Base-by-base conservation (phyloP, 306 rosid species). In the Castanea sativa region DNA sequence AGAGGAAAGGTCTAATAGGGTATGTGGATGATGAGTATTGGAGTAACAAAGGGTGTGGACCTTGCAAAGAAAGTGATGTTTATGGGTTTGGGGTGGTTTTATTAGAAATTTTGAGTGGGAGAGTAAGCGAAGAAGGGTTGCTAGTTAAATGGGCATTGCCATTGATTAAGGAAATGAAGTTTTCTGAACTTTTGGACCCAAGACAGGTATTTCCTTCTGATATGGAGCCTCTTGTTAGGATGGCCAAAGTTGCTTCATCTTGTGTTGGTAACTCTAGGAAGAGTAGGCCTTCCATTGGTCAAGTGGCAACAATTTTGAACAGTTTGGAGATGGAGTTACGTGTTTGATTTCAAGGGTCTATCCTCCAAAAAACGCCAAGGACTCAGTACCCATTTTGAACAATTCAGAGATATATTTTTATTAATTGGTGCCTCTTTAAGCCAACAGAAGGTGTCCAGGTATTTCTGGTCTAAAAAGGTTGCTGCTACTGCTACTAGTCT, bases 171-270 rank as follows among this genome's bases (percentile, higher is more conserved):
- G 92, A 83, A 43, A 83, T 35, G 81, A 91, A 83, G 35, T 83
- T 81, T 63, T 25, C 52, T 78, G 96, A 92, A 78, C 49, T 95
- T 55, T 80, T 91, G 81, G 97, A 92, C 79, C 92, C 91, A 5
- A 83, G 96, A 69, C 73, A 87, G 23, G 89, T 80, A 7, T 69
- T 80, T 82, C 93, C 93, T 73, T 71, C 73, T 7, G 88, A 92
- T 14, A 32, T 85, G 23, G 81, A 57, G 15, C 87, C 88, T 45
- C 63, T 92, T 58, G 80, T 84, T 71, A 85, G 99, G 75, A 73
- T 95, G 76, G 97, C 97, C 21, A 92, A 95, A 84, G 97, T 91
- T 71, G 97, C 99, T 76, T 86, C 82, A 14, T 89, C 98, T 80
- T 91, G 99, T 76, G 92, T 92, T 74, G 90, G 89, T 20, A 95